Evolutionary conservation across 805 yeast species (phyloP), one percentile per base, ranked within the genome.

Genomic region (Wickerhamomyces canadensis): DNA sequence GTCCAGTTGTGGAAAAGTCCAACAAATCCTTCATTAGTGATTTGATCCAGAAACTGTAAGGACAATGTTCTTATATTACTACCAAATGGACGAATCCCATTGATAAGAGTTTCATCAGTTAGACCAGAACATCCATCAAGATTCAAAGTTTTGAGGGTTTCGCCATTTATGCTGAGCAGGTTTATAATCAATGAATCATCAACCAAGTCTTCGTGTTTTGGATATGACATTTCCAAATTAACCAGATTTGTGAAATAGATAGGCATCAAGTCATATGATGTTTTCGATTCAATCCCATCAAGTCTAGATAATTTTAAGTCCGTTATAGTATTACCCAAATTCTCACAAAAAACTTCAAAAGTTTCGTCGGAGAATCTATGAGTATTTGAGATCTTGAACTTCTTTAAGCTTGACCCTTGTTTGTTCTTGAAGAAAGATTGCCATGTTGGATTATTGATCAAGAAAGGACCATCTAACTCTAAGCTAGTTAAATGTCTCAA

Each of bases 401-500:
- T 63, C 18, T 61, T 64, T 38, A 93, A 62, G 15, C 73, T 65
- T 3, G 68, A 57, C 2, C 83, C 84, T 43, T 74, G 64, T 2
- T 53, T 45, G 35, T 75, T 76, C 32, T 19, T 4, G 51, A 93
- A 84, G 44, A 83, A 88, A 6, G 65, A 70, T 45, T 76, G 75
- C 99, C 99, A 93, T 38, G 78, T 67, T 0, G 59, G 61, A 45
- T 82, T 85, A 51, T 81, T 78, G 32, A 93, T 80, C 47, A 93
- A 62, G 55, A 93, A 93, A 0, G 97, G 87, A 0, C 99, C 99
- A 58, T 91, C 89, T 26, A 93, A 61, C n/a, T 72, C 64, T 7
- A 91, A 39, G 12, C 74, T 66, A 13, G 58, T 65, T 33, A 93
- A 64, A 22, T 72, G 60, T 0, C 62, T 61, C 29, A 91, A 64